A percentile compares a stretch with the other conserved stretches of the same genome.
Conservation (phyloP, 2,329 filamentous ascomycete genomes). For the Hypoxylon sp. region DNA sequence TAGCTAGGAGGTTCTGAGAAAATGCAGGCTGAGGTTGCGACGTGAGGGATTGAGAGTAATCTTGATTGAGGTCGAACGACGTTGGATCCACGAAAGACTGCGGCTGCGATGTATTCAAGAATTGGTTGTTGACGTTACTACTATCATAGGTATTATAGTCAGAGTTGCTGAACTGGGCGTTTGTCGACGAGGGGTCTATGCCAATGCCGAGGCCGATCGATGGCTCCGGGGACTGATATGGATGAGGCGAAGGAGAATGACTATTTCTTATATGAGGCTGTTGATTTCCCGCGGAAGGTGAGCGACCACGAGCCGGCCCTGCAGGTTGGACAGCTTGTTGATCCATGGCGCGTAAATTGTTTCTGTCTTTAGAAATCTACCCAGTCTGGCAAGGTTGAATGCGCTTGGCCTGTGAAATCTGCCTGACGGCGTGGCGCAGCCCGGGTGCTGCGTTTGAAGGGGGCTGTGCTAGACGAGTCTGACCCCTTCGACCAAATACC, state of each 20-base stretch:
- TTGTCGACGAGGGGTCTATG: conserved; percentile 67
- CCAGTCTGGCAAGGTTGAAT: conserved; percentile 52
- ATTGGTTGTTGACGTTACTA: conserved; percentile 61
- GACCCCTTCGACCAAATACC: conserved; percentile 45
- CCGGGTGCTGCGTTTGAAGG: conserved; percentile 45
- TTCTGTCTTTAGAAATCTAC: conserved; percentile 55
- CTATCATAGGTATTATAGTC: conserved; percentile 63
- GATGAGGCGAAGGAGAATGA: conserved; percentile 74
- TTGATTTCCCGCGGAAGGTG: conserved; percentile 71
- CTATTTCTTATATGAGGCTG: conserved; percentile 77
- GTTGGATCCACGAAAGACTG: conserved; percentile 59
- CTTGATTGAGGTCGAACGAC: conserved; percentile 53
- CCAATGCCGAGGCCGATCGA: conserved; percentile 71
- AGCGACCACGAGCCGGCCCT: conserved; percentile 67
- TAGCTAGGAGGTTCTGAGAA: conserved; percentile 62
- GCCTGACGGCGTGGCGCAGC: conserved; percentile 54
- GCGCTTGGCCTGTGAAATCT: conserved; percentile 51
- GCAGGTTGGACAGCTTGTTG: conserved; percentile 58
- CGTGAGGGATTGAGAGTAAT: conserved; percentile 60
- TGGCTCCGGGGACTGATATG: conserved; percentile 66
- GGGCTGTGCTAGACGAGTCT: conserved; percentile 53
- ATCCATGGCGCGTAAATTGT: conserved; percentile 64
- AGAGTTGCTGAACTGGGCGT: conserved; percentile 58
- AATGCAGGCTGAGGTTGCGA: conserved; percentile 62
- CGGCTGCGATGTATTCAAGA: conserved; percentile 65